Conservation (phyloP, 2,329 filamentous ascomycete genomes). For the Madurella fahalii region DNA sequence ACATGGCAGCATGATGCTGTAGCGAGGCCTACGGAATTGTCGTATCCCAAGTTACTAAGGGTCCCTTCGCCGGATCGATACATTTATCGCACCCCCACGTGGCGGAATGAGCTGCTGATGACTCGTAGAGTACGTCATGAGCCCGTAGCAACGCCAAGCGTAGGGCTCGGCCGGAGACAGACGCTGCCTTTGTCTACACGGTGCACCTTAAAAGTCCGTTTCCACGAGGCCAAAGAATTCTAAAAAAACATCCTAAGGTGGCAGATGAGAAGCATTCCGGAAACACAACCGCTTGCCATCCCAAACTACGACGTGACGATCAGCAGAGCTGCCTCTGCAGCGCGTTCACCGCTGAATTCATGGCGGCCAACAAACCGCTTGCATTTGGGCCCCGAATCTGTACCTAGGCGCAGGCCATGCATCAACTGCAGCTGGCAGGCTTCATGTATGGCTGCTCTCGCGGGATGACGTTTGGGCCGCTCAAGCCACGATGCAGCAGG, state of each 20-base stretch:
- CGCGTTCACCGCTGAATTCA: background rate
- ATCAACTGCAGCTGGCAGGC: background rate
- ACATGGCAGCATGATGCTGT: background rate
- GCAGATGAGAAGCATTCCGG: background rate
- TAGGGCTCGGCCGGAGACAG: too few relatives aligned
- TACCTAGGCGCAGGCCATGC: background rate
- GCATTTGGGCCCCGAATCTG: background rate
- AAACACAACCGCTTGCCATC: background rate
- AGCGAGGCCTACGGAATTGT: background rate
- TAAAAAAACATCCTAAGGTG: too few relatives aligned
- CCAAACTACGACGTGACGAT: background rate
- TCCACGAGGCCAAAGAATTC: too few relatives aligned
- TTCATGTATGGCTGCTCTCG: background rate
- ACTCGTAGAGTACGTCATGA: background rate
- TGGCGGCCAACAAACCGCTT: background rate
- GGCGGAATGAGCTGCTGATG: too few relatives aligned
- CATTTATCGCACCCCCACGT: background rate
- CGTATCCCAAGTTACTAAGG: background rate
- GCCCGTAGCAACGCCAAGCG: too few relatives aligned
- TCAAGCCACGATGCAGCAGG: conserved; percentile 4
- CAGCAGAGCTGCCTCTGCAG: background rate
- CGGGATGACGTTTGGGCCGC: background rate
- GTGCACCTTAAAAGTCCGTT: background rate
- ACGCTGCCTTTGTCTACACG: background rate
- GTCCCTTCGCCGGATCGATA: background rate